Base-by-base conservation (phyloP, 2,329 filamentous ascomycete species). In the Diaporthe citriasiana region DNA sequence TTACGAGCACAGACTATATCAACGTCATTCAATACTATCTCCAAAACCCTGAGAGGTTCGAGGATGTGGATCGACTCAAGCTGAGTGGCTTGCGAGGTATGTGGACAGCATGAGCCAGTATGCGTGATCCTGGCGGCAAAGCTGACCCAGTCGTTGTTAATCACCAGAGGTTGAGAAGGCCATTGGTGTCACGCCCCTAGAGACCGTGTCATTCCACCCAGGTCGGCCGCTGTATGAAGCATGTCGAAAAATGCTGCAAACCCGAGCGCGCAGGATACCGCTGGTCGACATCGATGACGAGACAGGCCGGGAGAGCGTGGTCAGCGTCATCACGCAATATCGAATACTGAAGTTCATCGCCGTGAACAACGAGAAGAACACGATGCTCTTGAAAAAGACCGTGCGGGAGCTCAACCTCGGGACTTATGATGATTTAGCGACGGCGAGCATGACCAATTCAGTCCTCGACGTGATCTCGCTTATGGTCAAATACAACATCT, bases 1-100 rank as follows among this genome's bases (percentile, higher is more conserved):
- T 99, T 77, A 99, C 97, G 38, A 97, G 95, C 76, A 97, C 95
- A 75, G 97, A 99, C 85, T 99, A 97, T 83, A 97, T 99, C 85
- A 99, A 99, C 81, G 93, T 99, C 73, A 97, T 99, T 53, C 96
- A 98, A 83, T 99, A 99, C 85, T 98, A 99, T 87, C 98, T 95
- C 88, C 95, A 98, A 84, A 97, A 97, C 79, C 97, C 96, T 3
- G 94, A 97, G 78, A 93, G 95, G 74, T 90, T 98, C 75, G 91
- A 92, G 77, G 92, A 96, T 81, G 94, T 99, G 79, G 97, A 98
- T 78, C 94, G 98, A 83, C 98, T 99, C 82, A 93, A 95, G 60
- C 86, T 99, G 76, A 96, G 94, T 85, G 98, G 95, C 81, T 89
- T 99, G 74, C 91, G 96, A 89, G 94, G 95, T 97, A 87, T 74